Evolutionary conservation across 1,284 basidiomycete species (phyloP).

Genomic region (Trichosporon faecale): DNA sequence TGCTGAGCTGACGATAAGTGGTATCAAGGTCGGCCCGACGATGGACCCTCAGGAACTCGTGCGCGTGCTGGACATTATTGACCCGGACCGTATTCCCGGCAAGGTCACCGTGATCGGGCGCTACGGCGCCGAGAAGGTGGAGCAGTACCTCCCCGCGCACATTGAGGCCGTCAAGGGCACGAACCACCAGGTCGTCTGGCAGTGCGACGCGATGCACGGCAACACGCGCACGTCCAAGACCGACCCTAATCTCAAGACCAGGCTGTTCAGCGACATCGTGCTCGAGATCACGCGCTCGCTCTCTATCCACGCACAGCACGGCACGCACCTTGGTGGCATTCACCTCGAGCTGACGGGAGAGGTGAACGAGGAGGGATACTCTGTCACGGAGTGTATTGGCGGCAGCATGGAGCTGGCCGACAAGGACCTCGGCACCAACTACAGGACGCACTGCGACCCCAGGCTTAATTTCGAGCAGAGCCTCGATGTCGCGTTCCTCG

Average conservation of each 20-base stretch:
- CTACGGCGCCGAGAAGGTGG: constrained; percentile 85
- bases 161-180: constrained; percentile 79
- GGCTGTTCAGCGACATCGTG: constrained; percentile 87
- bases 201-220: constrained; percentile 85
- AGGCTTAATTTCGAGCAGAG: constrained; percentile 59
- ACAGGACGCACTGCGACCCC: constrained; percentile 56
- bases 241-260: constrained; percentile 68
- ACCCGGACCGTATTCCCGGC: constrained; percentile 77
- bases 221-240: constrained; percentile 75
- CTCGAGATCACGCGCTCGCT: constrained; percentile 79
- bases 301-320: constrained; percentile 68
- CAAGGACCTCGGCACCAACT: constrained; percentile 57
- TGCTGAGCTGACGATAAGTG: constrained; percentile 48
- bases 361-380: constrained; percentile 85
- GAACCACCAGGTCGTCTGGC: constrained; percentile 83
- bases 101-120: constrained; percentile 87
- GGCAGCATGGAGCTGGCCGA: constrained; percentile 59
- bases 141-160: constrained; percentile 70
- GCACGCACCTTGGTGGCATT: constrained; percentile 83
- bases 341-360: constrained; percentile 97
- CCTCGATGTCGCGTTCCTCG: constrained; percentile 56
- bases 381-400: constrained; percentile 66
- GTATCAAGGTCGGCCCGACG: constrained; percentile 90
- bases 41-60: constrained; percentile 81
- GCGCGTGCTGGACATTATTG: constrained; percentile 73